These are phyloP conservation scores for Adansonia gregorii DNA, from an alignment of 441 rosid genomes.

Conservation along the genomic window DNA sequence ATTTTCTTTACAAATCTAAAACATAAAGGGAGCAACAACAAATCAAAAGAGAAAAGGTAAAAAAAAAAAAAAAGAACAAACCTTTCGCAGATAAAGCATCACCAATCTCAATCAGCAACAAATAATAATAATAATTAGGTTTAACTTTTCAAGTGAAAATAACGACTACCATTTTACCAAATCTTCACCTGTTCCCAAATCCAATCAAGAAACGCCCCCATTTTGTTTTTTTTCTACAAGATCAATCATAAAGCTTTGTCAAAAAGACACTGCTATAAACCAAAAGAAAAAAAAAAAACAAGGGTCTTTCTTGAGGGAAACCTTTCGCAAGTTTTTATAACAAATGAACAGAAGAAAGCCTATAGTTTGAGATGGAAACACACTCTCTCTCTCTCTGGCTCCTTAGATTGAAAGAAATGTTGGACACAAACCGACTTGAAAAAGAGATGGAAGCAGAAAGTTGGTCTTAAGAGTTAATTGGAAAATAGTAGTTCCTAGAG, in stretches of 20 bases:
- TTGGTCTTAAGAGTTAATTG: background rate
- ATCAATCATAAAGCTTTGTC: background rate
- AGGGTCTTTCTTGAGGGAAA: background rate
- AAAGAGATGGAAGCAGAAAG: background rate
- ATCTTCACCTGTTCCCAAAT: background rate
- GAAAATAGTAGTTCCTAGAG: background rate
- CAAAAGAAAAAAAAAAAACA: background rate
- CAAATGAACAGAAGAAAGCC: background rate
- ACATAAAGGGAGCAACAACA: background rate
- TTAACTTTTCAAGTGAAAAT: background rate
- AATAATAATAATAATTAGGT: background rate
- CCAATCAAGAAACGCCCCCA: background rate
- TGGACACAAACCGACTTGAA: background rate
- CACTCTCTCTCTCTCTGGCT: background rate
- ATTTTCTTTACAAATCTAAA: background rate
- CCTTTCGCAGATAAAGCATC: background rate
- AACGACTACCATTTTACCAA: background rate
- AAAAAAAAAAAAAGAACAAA: background rate
- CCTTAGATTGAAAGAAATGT: background rate
- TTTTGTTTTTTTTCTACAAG: background rate
- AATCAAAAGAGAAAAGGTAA: background rate
- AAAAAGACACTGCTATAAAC: background rate
- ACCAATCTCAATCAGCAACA: conserved; percentile 22
- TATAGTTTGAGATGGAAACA: background rate
- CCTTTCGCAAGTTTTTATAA: background rate